Conservation (phyloP, 306 rosid species). For the Vicia faba region DNA sequence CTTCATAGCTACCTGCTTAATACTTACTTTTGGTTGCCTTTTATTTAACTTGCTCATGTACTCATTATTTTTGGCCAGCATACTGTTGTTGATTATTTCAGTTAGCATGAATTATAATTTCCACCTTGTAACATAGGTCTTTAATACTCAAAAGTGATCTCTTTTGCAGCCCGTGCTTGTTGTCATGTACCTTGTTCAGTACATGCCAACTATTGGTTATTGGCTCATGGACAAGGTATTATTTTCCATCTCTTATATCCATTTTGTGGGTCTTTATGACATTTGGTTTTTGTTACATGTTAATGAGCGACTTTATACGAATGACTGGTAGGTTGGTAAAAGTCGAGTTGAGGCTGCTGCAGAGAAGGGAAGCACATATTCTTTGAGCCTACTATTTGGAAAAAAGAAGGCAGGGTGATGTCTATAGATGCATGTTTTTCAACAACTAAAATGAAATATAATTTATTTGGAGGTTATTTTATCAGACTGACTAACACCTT, state of each 20-base stretch:
- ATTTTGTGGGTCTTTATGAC: neutral
- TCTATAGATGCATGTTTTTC: slow-evolving; percentile 13
- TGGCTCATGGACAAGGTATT: slow-evolving; percentile 98
- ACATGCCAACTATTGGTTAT: slow-evolving; percentile 83
- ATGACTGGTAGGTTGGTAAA: slow-evolving; percentile 62
- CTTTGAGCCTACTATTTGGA: slow-evolving; percentile 70
- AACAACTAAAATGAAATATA: slow-evolving; percentile 4
- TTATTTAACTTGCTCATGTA: neutral
- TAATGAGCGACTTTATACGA: slow-evolving; percentile 11
- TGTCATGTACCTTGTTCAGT: slow-evolving; percentile 89
- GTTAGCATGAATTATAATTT: too few species aligned
- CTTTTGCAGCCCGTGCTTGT: slow-evolving; percentile 79
- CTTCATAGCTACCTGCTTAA: slow-evolving; percentile 10
- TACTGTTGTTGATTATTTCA: too few species aligned
- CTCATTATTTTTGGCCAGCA: neutral
- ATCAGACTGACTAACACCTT: slow-evolving; percentile 13
- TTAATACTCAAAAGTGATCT: slow-evolving; percentile 11
- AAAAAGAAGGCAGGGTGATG: slow-evolving; percentile 62
- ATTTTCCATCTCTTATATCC: slow-evolving; percentile 30
- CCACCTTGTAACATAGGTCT: too few species aligned
- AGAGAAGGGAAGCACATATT: slow-evolving; percentile 74
- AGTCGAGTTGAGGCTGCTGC: slow-evolving; percentile 84
- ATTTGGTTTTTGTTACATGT: slow-evolving; percentile 7
- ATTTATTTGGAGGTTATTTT: slow-evolving; percentile 18
- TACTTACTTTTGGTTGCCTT: slow-evolving; percentile 8